Base-by-base conservation (phyloP, 192 early-diverging fungal species). In the Geranomyces variabilis region DNA sequence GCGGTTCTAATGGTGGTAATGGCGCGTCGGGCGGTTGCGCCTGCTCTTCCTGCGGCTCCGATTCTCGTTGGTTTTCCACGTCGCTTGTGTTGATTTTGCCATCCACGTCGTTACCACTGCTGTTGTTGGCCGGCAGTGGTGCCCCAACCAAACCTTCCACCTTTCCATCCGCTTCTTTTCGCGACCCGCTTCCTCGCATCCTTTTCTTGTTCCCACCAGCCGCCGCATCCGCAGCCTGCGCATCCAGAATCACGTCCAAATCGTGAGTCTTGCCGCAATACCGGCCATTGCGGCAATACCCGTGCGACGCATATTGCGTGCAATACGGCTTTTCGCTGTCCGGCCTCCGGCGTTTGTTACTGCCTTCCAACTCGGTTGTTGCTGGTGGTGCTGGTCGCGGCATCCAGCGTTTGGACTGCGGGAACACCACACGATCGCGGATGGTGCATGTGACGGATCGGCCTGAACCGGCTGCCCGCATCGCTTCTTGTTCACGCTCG, bases 171-270 rank as follows among this genome's bases (percentile, higher is more conserved):
- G 46, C 46, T 47, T 19, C 46, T 47, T 47, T 47, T 19, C 10
- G 46, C 46, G 46, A 10, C 10, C 46, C 19, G 12, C 12, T 33
- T 60, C 8, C 7, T 3, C 31, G 15, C 31, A 29, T 60, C 58
- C 29, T 60, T 30, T 60, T 60, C 58, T 60, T 60, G 8, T 26
- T 19, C 17, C 58, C 29, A 3, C 15, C 24, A 17, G 17, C 12
- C 3, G 28, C 58, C 2, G 58, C 58, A 28, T 60, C 58, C 31
- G 17, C 58, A 31, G 17, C 17, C 29, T 60, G 21, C 31, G 17
- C 31, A 77, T 99, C 93, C 14, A 99, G 80, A 69, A 97, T 96
- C 44, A 92, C 70, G 71, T 94, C 89, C 60, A 98, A 77, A 79
- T 96, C 91, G 77, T 98, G 96, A 2, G 91, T 90, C 44, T 78